Percentiles rank a stretch among this genome's conserved stretches.
Evolutionary conservation across 164 flowering plant genomes (phyloP).

Genomic region (Cinnamomum micranthum): DNA sequence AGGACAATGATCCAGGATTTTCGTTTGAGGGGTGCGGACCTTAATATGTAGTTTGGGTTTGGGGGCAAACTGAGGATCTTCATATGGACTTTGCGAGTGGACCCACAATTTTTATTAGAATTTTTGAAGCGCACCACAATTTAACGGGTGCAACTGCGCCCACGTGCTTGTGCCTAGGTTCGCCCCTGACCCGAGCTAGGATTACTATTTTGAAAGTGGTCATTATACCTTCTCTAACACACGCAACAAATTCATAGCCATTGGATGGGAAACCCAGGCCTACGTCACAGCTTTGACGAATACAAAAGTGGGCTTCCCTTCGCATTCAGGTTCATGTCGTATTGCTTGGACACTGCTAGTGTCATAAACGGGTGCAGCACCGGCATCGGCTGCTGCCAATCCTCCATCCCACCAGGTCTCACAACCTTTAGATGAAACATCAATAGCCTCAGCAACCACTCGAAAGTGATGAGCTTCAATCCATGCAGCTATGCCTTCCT

Average conservation of each 20-base stretch:
- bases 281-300: neutral
- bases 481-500: constrained; percentile 1
- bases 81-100: too few species aligned
- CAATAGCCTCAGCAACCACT: neutral
- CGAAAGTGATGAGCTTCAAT: neutral
- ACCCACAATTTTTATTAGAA: too few species aligned
- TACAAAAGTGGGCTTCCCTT: neutral
- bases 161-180: too few species aligned
- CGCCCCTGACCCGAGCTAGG: accelerated
- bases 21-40: too few species aligned
- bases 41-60: too few species aligned
- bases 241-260: too few species aligned
- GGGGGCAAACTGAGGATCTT: too few species aligned
- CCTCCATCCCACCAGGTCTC: neutral
- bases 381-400: neutral
- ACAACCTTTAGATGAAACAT: neutral
- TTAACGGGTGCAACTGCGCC: too few species aligned
- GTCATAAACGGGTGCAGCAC: neutral
- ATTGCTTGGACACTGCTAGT: neutral
- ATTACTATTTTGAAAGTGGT: neutral
- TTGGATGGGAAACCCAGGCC: too few species aligned
- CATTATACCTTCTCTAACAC: neutral
- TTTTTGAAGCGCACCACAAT: too few species aligned
- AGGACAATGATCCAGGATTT: too few species aligned
- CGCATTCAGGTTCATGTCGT: neutral